Evolutionary conservation across 2,329 filamentous ascomycete species (phyloP).

Genomic region (Fusarium agapanthi): DNA sequence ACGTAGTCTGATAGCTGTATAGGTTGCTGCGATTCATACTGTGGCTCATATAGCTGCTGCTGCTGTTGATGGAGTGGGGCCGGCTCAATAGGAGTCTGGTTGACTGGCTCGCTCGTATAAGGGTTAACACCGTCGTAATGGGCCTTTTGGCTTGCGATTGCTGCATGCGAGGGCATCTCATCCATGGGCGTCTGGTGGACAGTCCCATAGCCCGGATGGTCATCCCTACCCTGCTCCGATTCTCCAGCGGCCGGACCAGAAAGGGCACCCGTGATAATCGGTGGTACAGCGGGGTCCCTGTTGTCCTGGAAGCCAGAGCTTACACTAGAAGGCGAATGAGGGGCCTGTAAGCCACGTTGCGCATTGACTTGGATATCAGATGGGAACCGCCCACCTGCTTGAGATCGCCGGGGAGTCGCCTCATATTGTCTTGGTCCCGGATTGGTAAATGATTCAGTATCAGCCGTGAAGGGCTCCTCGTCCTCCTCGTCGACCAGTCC

Average conservation of each 20-base stretch:
- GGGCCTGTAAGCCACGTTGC: constrained; percentile 80
- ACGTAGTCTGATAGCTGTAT: constrained; percentile 25
- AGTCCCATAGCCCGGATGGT: constrained; percentile 54
- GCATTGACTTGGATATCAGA: constrained; percentile 88
- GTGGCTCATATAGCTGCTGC: constrained; percentile 7
- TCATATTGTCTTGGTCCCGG: constrained; percentile 60
- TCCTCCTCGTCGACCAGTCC: constrained; percentile 80
- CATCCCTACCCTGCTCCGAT: constrained; percentile 46
- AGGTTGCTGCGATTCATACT: constrained; percentile 20
- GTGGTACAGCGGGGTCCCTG: constrained; percentile 67
- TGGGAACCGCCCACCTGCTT: constrained; percentile 96
- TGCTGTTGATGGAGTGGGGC: constrained; percentile 22
- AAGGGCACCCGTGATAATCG: constrained; percentile 65
- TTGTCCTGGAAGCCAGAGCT: constrained; percentile 68
- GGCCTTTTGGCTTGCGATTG: constrained; percentile 59
- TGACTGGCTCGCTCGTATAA: constrained; percentile 59
- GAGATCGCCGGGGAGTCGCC: constrained; percentile 70
- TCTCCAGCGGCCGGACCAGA: constrained; percentile 49
- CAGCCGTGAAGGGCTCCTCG: constrained; percentile 68
- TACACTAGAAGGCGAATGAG: constrained; percentile 82
- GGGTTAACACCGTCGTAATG: constrained; percentile 66
- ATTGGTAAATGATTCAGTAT: constrained; percentile 56
- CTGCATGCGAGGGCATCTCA: constrained; percentile 60
- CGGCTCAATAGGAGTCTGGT: constrained; percentile 23
- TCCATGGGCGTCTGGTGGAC: constrained; percentile 57